These are phyloP conservation scores for Ceratocystis lukuohia DNA, from an alignment of 2,329 filamentous ascomycete species.

Conservation along the genomic window DNA sequence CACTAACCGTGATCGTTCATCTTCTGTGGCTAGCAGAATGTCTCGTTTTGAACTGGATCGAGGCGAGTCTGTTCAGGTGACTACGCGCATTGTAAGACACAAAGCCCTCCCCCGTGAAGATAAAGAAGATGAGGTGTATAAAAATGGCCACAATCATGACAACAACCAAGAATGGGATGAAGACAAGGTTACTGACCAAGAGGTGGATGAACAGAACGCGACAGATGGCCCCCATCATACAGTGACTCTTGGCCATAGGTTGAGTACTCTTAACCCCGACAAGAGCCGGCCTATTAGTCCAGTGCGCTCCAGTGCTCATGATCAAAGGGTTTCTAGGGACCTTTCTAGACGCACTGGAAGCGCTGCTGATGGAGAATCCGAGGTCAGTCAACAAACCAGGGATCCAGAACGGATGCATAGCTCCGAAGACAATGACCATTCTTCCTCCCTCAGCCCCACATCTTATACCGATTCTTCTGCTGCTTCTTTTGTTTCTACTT, in stretches of 20 bases:
- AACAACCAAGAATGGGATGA: constrained; percentile 22
- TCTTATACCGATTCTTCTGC: neutral
- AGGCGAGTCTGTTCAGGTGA: constrained; percentile 65
- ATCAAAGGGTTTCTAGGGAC: constrained; percentile 35
- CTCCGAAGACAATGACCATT: neutral
- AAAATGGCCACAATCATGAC: neutral
- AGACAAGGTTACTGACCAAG: constrained; percentile 12
- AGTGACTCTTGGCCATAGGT: constrained; percentile 11
- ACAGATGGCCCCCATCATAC: constrained; percentile 14
- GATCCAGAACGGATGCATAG: constrained; percentile 3
- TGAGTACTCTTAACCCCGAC: constrained; percentile 14
- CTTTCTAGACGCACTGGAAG: constrained; percentile 23
- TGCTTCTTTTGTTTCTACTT: constrained; percentile 8
- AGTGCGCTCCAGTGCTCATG: constrained; percentile 24
- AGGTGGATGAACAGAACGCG: constrained; percentile 13
- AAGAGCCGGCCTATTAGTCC: constrained; percentile 7
- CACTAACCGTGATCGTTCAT: constrained; percentile 34
- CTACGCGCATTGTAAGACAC: constrained; percentile 67
- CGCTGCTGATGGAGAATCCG: constrained; percentile 23
- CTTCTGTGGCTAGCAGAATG: constrained; percentile 42
- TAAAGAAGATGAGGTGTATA: constrained; percentile 25
- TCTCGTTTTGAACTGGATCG: constrained; percentile 40
- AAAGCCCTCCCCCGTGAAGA: constrained; percentile 45
- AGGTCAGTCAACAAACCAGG: constrained; percentile 16
- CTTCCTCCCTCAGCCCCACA: neutral